Evolutionary conservation across 2,329 filamentous ascomycete genomes (phyloP).

Genomic region (Tolypocladium pustulatum): DNA sequence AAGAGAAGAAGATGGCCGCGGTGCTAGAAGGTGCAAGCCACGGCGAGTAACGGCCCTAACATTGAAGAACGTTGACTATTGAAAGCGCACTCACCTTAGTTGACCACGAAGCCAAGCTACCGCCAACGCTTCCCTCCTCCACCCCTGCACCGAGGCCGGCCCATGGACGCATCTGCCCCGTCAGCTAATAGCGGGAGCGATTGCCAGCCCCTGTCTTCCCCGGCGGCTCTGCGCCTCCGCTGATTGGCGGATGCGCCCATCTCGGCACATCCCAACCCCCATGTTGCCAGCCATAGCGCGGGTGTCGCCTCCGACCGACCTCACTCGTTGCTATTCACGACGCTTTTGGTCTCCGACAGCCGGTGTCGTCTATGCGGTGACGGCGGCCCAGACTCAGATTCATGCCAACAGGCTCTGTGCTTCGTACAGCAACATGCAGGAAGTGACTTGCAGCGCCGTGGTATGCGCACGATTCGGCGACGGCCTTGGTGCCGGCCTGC

Average conservation of each 20-base stretch:
- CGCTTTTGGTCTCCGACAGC: background rate
- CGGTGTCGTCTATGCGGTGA: background rate
- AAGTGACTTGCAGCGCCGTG: background rate
- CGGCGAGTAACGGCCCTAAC: background rate
- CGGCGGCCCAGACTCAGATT: background rate
- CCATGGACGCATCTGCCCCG: background rate
- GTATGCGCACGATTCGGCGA: background rate
- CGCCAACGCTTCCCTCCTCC: background rate
- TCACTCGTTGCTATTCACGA: background rate
- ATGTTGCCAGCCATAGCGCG: background rate
- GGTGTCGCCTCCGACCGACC: background rate
- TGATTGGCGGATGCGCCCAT: conserved; percentile 4
- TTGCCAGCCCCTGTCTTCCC: conserved; percentile 4
- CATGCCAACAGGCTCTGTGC: background rate
- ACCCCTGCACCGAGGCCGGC: background rate
- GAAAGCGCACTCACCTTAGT: background rate
- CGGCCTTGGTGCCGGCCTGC: background rate
- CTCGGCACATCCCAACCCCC: background rate
- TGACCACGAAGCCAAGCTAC: background rate
- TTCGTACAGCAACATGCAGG: background rate
- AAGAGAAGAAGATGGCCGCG: background rate
- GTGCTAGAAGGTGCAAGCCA: background rate
- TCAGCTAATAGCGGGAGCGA: background rate
- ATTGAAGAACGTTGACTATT: background rate
- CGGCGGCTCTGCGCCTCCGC: conserved; percentile 6